These are phyloP conservation scores for Fusarium poae DNA, from an alignment of 2,329 filamentous ascomycete genomes.

Conservation along the genomic window DNA sequence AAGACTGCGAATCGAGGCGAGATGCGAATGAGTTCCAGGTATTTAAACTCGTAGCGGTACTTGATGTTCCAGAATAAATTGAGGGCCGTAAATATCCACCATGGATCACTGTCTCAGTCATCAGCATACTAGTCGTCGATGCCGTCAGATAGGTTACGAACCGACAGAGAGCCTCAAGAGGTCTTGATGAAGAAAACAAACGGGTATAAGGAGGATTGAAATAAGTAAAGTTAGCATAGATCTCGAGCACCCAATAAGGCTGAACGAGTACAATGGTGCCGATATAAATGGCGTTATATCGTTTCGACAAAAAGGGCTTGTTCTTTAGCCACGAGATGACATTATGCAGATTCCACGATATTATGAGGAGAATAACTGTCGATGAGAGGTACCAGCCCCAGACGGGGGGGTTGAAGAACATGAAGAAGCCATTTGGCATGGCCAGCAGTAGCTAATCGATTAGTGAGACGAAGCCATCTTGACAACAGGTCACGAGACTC, in stretches of 20 bases:
- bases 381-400: constrained; percentile 75
- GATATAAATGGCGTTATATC: constrained; percentile 68
- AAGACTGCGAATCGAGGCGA: constrained; percentile 75
- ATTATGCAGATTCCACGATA: constrained; percentile 75
- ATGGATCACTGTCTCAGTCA: constrained; percentile 64
- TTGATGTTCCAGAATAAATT: constrained; percentile 74
- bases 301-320: constrained; percentile 67
- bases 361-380: constrained; percentile 71
- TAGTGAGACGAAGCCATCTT: not conserved
- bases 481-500: not conserved
- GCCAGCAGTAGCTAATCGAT: constrained; percentile 64
- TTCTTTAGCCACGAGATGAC: constrained; percentile 77
- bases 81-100: constrained; percentile 74
- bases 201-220: constrained; percentile 67
- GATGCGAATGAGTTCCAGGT: constrained; percentile 68
- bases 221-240: constrained; percentile 74
- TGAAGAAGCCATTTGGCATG: constrained; percentile 69
- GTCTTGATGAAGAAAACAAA: constrained; percentile 67
- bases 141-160: constrained; percentile 39
- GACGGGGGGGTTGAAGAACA: constrained; percentile 64
- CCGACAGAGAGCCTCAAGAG: constrained; percentile 71
- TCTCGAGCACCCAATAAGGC: constrained; percentile 74
- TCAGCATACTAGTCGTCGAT: not conserved
- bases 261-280: constrained; percentile 69
- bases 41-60: constrained; percentile 69